Base-by-base conservation (phyloP, 768 basidiomycete genomes). In the Tricholoma hemisulphureum region DNA sequence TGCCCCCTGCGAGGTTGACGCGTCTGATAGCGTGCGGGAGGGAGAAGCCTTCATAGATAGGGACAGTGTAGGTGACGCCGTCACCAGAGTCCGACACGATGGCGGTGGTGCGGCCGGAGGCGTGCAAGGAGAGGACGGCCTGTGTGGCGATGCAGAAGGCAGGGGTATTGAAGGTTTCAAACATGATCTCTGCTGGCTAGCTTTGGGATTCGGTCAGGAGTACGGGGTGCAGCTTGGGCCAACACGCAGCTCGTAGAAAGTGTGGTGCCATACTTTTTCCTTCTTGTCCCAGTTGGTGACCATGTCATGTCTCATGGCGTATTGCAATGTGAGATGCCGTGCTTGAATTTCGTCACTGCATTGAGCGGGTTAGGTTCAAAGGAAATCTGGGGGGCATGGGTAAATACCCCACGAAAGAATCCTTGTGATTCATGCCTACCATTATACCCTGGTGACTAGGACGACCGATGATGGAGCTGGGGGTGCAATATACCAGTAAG, bases 241-340 rank as follows among this genome's bases (percentile, higher is more conserved):
- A 65, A 93, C 91, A 77, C 91, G 90, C 59, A 93, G 86, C 75
- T 93, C 93, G 72, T 93, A 95, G 78, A 95, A 95, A 24, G 94
- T 95, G 80, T 95, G 93, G 74, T 94, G 91, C 93, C 93, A 95
- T 73, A 95, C 95, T 80, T 95, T 95, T 80, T 96, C 94, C 93
- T 95, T 95, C 77, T 95, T 93, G 69, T 95, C 94, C 95, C 94
- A 97, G 86, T 96, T 95, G 75, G 93, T 95, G 73, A 95, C 89
- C 69, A 93, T 89, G 76, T 91, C 91, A 77, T 93, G 92, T 73
- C 93, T 89, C 65, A 93, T 93, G 50, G 92, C 94, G 79, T 96
- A 93, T 77, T 93, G 93, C 65, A 96, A 77, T 43, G 88, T 89
- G 61, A 96, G 73, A 96, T 92, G 82, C 94, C 94, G 75, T 95